phyloP scores from a whole-genome alignment of 108 stramenopile genomes.

The Schizochytrium sp. region DNA sequence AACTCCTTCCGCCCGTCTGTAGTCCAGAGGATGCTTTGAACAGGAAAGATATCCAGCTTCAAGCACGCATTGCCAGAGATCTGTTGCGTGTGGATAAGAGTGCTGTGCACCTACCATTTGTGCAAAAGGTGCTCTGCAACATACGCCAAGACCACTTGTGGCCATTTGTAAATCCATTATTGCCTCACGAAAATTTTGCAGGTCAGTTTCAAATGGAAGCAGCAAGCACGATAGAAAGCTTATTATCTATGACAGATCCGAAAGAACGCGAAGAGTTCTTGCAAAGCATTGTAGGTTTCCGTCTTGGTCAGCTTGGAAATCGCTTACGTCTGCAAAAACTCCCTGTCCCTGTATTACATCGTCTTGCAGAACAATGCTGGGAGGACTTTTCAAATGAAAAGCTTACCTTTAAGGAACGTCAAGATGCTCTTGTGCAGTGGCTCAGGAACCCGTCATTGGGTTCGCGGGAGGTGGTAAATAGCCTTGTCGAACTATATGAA shows the following conservation, averaged over 20 bases:
- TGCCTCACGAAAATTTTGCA: not conserved
- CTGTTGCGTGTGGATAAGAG: not conserved
- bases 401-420: not conserved
- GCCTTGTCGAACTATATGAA: not conserved
- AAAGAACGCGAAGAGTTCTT: not conserved
- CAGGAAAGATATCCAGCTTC: not conserved
- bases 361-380: constrained; percentile 6
- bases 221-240: not conserved
- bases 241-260: not conserved
- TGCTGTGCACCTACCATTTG: not conserved
- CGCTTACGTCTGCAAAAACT: not conserved
- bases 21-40: not conserved
- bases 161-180: not conserved
- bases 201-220: not conserved
- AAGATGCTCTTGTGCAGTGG: not conserved
- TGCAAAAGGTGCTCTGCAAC: not conserved
- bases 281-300: not conserved
- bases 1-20: not conserved
- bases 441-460: not conserved
- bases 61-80: not conserved
- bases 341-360: not conserved
- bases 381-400: not conserved
- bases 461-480: not conserved
- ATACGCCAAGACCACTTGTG: not conserved
- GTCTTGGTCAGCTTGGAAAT: not conserved